Evolutionary conservation across 352 stramenopile species (phyloP).

Genomic region (Globisporangium mamillatum): DNA sequence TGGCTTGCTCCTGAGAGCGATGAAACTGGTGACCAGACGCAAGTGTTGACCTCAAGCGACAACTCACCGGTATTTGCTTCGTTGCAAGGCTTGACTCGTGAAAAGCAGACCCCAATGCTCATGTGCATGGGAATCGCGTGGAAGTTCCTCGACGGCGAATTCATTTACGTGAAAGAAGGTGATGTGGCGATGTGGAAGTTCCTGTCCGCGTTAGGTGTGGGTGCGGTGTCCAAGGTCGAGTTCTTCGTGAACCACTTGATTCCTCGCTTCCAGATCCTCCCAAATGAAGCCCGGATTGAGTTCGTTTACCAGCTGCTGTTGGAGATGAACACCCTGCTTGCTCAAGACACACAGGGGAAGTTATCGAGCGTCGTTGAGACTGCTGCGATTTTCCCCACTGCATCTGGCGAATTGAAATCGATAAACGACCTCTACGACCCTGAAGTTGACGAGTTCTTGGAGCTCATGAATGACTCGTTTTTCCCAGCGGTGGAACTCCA

Average conservation of each 20-base stretch:
- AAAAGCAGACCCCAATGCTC: constrained; percentile 19
- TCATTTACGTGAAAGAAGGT: constrained; percentile 45
- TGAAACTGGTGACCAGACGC: neutral
- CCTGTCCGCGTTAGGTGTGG: constrained; percentile 30
- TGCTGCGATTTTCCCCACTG: constrained; percentile 57
- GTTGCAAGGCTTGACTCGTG: constrained; percentile 19
- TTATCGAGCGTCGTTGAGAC: constrained; percentile 42
- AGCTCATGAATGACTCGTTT: constrained; percentile 68
- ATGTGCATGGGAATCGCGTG: constrained; percentile 41
- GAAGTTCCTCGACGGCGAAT: constrained; percentile 48
- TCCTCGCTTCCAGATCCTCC: constrained; percentile 38
- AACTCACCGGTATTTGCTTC: constrained; percentile 31
- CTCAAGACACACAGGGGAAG: constrained; percentile 38
- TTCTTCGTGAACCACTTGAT: constrained; percentile 54
- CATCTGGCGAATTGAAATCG: constrained; percentile 46
- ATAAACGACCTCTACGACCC: constrained; percentile 72
- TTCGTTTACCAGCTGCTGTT: constrained; percentile 45
- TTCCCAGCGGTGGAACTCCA: constrained; percentile 64
- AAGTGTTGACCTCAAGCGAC: constrained; percentile 12
- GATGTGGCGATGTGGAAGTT: constrained; percentile 31
- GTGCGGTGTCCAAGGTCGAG: constrained; percentile 38
- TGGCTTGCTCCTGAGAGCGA: constrained; percentile 21
- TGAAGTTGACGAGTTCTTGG: constrained; percentile 64
- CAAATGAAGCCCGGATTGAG: constrained; percentile 27
- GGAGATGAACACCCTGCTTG: constrained; percentile 38